A percentile compares a stretch with the other conserved stretches of the same genome.
Evolutionary conservation across 495 filamentous ascomycete genomes (phyloP).

Genomic region (Oidiodendron maius): DNA sequence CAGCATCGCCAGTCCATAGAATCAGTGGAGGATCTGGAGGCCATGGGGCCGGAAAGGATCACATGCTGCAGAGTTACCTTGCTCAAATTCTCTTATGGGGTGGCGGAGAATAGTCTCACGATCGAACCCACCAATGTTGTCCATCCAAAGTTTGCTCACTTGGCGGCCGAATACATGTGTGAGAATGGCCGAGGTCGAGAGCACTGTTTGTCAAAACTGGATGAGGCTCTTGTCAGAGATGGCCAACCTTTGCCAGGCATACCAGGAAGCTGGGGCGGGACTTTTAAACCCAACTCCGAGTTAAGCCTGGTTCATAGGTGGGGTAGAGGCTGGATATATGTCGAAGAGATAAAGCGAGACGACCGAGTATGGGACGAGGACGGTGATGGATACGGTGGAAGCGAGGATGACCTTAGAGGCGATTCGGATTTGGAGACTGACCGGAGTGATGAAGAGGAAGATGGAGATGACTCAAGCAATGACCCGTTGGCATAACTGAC

Average conservation of each 20-base stretch:
- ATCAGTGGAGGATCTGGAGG: slow-evolving; percentile 1
- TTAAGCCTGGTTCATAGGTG: no score
- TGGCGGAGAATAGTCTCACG: neutral
- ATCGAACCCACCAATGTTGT: neutral
- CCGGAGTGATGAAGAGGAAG: no score
- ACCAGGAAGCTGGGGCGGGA: neutral
- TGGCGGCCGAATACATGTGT: slow-evolving; percentile 5
- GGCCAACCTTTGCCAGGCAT: neutral
- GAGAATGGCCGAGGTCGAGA: neutral
- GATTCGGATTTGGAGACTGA: no score
- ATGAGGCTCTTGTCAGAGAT: neutral
- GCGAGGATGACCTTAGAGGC: no score
- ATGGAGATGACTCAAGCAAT: no score
- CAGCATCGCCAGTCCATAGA: slow-evolving; percentile 2
- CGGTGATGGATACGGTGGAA: no score
- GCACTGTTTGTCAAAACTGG: slow-evolving; percentile 2
- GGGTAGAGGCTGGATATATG: no score
- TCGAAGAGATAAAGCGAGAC: no score
- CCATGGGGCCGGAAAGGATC: neutral
- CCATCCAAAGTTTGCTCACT: slow-evolving; percentile 1
- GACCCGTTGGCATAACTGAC: no score
- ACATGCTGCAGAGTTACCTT: slow-evolving; percentile 2
- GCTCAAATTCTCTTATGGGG: neutral
- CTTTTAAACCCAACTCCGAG: neutral
- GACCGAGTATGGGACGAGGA: no score